phyloP scores from a whole-genome alignment of 768 basidiomycete genomes.

The Xerocomellus dryophilus region DNA sequence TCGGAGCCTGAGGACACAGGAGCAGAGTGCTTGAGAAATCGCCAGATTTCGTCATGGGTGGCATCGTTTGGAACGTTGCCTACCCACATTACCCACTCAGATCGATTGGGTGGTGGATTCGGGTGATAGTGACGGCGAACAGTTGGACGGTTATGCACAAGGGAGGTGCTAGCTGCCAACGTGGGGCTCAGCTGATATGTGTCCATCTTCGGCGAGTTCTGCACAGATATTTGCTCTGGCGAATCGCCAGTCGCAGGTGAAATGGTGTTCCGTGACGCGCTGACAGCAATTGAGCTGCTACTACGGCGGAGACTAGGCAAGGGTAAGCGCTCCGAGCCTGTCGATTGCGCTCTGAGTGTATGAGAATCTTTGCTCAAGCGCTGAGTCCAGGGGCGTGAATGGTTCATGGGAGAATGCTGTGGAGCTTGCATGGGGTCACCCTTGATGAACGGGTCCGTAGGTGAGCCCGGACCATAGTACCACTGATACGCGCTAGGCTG shows the following conservation, averaged over 20 bases:
- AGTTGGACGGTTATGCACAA: constrained; percentile 27
- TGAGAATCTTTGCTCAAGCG: constrained; percentile 19
- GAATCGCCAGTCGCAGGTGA: not conserved
- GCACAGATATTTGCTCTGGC: constrained; percentile 1
- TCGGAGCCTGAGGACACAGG: constrained; percentile 10
- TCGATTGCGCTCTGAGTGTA: constrained; percentile 18
- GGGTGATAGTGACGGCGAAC: constrained; percentile 63
- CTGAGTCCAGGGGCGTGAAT: constrained; percentile 24
- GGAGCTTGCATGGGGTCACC: constrained; percentile 31
- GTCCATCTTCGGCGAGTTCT: constrained; percentile 1
- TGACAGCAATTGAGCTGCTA: not conserved
- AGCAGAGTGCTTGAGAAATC: constrained; percentile 60
- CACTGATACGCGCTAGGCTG: constrained; percentile 44
- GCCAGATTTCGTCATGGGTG: constrained; percentile 80
- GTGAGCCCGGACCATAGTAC: constrained; percentile 40
- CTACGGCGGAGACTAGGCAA: constrained; percentile 7
- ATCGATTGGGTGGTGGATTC: constrained; percentile 67
- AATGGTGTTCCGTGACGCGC: not conserved
- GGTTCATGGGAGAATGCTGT: constrained; percentile 31
- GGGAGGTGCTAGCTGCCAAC: constrained; percentile 1
- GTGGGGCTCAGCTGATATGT: not conserved
- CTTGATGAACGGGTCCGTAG: constrained; percentile 29
- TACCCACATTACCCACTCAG: constrained; percentile 96
- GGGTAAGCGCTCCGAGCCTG: not conserved
- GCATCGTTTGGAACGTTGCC: constrained; percentile 89